Base-by-base conservation (phyloP, 768 basidiomycete genomes). In the Asterophora parasitica region DNA sequence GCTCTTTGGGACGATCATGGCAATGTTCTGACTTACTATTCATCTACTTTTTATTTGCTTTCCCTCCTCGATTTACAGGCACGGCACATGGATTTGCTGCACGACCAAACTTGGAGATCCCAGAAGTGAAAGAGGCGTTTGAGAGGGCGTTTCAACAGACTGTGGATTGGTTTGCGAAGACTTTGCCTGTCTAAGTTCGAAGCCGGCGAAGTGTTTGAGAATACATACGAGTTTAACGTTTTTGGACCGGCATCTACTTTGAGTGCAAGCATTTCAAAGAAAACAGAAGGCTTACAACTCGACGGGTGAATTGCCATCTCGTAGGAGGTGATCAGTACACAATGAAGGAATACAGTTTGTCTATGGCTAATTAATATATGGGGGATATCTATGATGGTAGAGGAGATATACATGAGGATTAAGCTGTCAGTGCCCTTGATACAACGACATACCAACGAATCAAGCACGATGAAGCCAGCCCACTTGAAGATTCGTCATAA, bases 401-500 rank as follows among this genome's bases (percentile, higher is more conserved):
- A 8, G 31, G 27, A 35, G 34, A 36, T 26, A 44, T 28, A 17
- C n/a, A n/a, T n/a, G n/a, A n/a, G 19, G 4, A 23, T 31, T 33
- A 15, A 30, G 33, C 4, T 15, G n/a, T n/a, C n/a, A n/a, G n/a
- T n/a, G n/a, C n/a, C n/a, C n/a, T n/a, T n/a, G 31, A 34, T n/a
- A 33, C 31, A 15, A 26, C 7, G 13, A 8, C 8, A 23, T 19
- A 33, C 9, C 4, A 20, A 42, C n/a, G 7, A 28, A 50, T 61
- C 52, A 74, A 41, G 62, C 65, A 35, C 75, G 71, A 26, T 68
- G 71, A 23, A 92, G 67, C 88, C 88, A 92, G 6, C 89, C 89
- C 37, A 92, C 86, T 53, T 90, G 80, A 50, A 92, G 65, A 4
- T 83, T 85, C 16, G 85, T 89, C 87, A 92, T 88, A 42, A 72